Evolutionary conservation across 2,329 filamentous ascomycete genomes (phyloP).

Genomic region (Alternaria sp.): DNA sequence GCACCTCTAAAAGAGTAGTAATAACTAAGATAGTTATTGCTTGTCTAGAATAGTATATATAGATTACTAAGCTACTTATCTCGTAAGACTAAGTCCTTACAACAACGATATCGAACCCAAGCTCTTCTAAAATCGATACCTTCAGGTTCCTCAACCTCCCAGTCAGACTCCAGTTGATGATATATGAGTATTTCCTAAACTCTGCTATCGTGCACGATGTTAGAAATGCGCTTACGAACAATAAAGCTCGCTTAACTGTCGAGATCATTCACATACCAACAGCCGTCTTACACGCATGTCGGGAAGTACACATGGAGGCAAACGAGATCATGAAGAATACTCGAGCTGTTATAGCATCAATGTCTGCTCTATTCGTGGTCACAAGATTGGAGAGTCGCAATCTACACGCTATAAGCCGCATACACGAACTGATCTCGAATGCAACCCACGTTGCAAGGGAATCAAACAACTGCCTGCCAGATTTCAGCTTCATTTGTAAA

Average conservation of each 20-base stretch:
- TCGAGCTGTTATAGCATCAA: not conserved
- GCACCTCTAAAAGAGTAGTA: too few species aligned
- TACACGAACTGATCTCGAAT: too few species aligned
- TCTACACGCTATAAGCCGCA: not conserved
- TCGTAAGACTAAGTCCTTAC: not conserved
- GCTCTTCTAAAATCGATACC: not conserved
- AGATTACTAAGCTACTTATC: too few species aligned
- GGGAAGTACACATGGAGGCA: not conserved
- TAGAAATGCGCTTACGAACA: not conserved
- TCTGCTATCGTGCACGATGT: not conserved
- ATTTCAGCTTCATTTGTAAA: too few species aligned
- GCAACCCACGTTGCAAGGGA: too few species aligned
- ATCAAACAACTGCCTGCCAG: too few species aligned
- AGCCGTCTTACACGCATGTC: not conserved
- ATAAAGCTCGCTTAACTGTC: not conserved
- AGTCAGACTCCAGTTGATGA: conserved; percentile 11
- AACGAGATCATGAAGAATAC: not conserved
- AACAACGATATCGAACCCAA: not conserved
- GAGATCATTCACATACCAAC: not conserved
- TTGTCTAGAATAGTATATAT: too few species aligned
- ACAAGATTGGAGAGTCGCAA: not conserved
- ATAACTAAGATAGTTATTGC: too few species aligned
- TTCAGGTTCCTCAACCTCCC: conserved; percentile 17
- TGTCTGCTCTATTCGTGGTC: not conserved
- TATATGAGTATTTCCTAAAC: conserved; percentile 8